Evolutionary conservation across 2,329 filamentous ascomycete species (phyloP), one percentile per base, ranked within the genome.

Genomic region (Trichophyton verrucosum): DNA sequence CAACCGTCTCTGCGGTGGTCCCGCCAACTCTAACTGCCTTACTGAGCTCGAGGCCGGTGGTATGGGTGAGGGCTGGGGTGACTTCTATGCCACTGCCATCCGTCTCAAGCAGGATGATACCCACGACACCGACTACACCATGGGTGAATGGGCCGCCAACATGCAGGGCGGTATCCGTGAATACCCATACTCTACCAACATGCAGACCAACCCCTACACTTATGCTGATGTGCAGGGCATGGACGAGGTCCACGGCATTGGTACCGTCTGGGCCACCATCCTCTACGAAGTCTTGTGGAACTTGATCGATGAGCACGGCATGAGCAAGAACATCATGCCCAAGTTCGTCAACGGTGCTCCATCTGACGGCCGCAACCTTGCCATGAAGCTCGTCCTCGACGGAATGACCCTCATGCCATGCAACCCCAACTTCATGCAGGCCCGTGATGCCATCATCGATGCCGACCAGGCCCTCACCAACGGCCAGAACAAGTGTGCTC

Each of bases 41-140:
- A 57, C 30, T 27, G 62, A 46, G 22, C 60, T 63, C 22, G 62
- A 63, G 42, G 51, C 62, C 33, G 62, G 62, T 56, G 62, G 62
- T 61, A 63, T 63, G 62, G 62, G 62, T 59, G 62, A 63, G 27
- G 62, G 62, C 20, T 63, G 62, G 62, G 60, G 60, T 57, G 62
- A 63, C 47, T 61, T 61, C 62, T 15, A 61, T 2, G 62, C 62
- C 57, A 63, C 62, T 57, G 51, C 51, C 20, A 55, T 60, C 58
- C 62, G 62, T 24, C 44, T 61, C 15, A 63, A 63, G 62, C 11
- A 38, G 8, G 9, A 17, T n/a, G 60, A 63, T 40, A 63, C 62
- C 22, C 62, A 46, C 58, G 42, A 55, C 11, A 63, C 51, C n/a
- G 47, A 61, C 55, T 63, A 63, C 57, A 55, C 60, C 42, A 63